phyloP scores from a whole-genome alignment of 1,284 basidiomycete species.

The Ganoderma lucidum region DNA sequence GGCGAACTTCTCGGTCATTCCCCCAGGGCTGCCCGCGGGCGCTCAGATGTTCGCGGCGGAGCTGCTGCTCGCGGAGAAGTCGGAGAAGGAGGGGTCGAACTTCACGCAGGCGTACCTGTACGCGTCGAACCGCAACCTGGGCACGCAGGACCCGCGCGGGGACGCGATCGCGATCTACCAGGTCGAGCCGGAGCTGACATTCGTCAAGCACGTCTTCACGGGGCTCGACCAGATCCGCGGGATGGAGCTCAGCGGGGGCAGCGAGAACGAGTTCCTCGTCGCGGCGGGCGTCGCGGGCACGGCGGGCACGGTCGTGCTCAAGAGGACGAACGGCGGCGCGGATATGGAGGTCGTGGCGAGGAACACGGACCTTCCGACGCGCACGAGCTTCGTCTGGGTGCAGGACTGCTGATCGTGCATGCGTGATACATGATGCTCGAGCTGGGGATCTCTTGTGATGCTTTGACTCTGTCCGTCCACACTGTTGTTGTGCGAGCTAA shows the following conservation, averaged over 20 bases:
- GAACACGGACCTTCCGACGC: constrained; percentile 59
- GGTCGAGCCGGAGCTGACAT: constrained; percentile 37
- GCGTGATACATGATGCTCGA: neutral
- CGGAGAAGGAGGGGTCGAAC: constrained; percentile 19
- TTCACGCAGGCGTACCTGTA: constrained; percentile 46
- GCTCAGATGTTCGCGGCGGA: constrained; percentile 62
- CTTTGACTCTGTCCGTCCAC: neutral
- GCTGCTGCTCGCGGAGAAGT: constrained; percentile 43
- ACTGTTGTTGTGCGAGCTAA: neutral
- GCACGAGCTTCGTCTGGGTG: constrained; percentile 60
- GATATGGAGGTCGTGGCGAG: constrained; percentile 59
- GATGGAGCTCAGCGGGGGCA: constrained; percentile 61
- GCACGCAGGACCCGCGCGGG: constrained; percentile 42
- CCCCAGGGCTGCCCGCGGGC: constrained; percentile 56
- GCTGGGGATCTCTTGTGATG: neutral
- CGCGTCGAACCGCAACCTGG: constrained; percentile 50
- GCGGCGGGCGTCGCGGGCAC: constrained; percentile 59
- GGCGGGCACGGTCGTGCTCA: constrained; percentile 63
- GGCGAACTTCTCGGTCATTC: constrained; percentile 63
- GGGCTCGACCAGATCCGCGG: constrained; percentile 69
- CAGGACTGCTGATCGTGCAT: constrained; percentile 8
- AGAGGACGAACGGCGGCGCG: constrained; percentile 61
- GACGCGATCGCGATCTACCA: constrained; percentile 48
- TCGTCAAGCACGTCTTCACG: constrained; percentile 65
- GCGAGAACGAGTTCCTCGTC: constrained; percentile 60